These are phyloP conservation scores for Leishmania braziliensis DNA, from an alignment of 208 protist species.

Conservation along the genomic window DNA sequence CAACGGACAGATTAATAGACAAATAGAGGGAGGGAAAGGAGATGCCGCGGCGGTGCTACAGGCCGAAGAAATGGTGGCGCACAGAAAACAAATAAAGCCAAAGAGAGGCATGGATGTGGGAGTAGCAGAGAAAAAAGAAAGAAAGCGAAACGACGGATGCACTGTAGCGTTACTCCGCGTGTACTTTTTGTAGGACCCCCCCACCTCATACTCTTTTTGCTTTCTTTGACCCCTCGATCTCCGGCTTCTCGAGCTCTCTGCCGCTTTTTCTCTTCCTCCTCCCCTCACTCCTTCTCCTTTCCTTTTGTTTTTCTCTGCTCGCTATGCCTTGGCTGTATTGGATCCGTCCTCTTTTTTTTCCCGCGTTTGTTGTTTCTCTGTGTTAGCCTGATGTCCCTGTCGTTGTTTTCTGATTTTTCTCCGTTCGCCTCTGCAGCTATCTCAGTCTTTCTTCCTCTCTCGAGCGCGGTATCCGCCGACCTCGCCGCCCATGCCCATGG, in stretches of 20 bases:
- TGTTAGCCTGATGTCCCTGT: not conserved
- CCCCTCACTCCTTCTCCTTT: not conserved
- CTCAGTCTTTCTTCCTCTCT: conserved; percentile 13
- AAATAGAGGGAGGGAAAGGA: not conserved
- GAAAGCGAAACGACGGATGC: not conserved
- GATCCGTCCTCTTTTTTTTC: not conserved
- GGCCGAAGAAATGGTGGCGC: not conserved
- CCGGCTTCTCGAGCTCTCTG: not conserved
- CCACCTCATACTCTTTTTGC: not conserved
- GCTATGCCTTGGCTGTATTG: conserved; percentile 18
- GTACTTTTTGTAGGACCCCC: not conserved
- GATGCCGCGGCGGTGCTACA: not conserved
- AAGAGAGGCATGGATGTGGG: not conserved
- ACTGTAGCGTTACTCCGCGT: not conserved
- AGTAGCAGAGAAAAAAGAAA: not conserved
- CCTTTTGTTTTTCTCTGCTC: conserved; percentile 19
- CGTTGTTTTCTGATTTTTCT: conserved; percentile 14
- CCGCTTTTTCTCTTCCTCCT: not conserved
- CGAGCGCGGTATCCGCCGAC: not conserved
- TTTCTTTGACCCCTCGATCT: not conserved
- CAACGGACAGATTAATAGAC: not conserved
- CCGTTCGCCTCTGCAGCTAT: conserved; percentile 1
- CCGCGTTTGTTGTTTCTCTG: not conserved
- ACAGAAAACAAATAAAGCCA: not conserved
- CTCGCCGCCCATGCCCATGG: not conserved